Evolutionary conservation across 164 flowering plant genomes (phyloP), one percentile per base, ranked within the genome.

Genomic region (Hamamelis virginiana): DNA sequence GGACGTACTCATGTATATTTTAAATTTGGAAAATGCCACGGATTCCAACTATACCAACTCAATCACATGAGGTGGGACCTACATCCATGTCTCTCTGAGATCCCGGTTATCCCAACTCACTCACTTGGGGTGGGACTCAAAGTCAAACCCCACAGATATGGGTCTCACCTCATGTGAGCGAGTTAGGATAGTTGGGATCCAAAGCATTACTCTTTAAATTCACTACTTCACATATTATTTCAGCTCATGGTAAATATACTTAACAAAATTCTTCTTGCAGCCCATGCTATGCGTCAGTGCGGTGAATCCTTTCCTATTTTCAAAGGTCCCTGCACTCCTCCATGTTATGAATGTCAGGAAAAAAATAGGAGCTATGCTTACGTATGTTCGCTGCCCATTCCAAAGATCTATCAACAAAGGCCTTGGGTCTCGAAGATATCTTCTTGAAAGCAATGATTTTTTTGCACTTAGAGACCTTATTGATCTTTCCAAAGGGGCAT

Each of bases 231-330:
- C 41, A 33, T 2, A 11, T 5, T 55, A 9, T 23, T 3, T 21
- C 59, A 50, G 15, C 47, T 50, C 9, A 43, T 58, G n/a, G 9
- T 19, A 27, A 28, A 53, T 69, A 41, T 62, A 25, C 48, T 27
- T 65, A 46, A 62, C 21, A 6, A 15, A 4, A 48, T 64, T 67
- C 21, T 12, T 71, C 33, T 74, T 82, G 86, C 97, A 95, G 98
- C 98, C 98, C 72, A 91, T 95, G 98, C 94, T 95, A 44, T 95
- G 98, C 69, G 94, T 89, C 51, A 85, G 92, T 81, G 98, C 98
- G 1, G 97, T 92, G 18, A 92, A 95, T 81, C 97, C 98, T 59
- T 82, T 84, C 63, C 84, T 92, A 43, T 89, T 88, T 75, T 86
- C 97, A 15, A 91, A 84, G 75, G 97, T 95, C 67, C 96, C 91